phyloP scores from a whole-genome alignment of 2,329 filamentous ascomycete genomes.

The Sarocladium brachiariae region DNA sequence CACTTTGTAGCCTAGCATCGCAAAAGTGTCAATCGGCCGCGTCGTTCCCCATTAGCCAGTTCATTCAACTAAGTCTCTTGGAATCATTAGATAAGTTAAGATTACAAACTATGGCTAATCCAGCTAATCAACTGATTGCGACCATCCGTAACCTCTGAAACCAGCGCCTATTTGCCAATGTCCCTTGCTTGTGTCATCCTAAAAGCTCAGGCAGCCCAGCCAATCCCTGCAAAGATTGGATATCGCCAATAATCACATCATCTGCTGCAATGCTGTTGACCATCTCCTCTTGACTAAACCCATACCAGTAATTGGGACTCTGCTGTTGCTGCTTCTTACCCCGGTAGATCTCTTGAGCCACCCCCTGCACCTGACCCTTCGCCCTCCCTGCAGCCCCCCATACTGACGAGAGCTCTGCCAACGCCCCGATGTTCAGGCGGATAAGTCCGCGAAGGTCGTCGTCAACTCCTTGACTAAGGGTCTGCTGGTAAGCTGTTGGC shows the following conservation, averaged over 20 bases:
- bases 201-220: not conserved
- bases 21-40: too few relatives aligned
- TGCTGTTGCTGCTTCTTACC: slow-evolving; percentile 49
- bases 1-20: too few relatives aligned
- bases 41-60: too few relatives aligned
- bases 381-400: slow-evolving; percentile 69
- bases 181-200: not conserved
- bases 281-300: slow-evolving; percentile 42
- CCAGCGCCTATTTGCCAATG: too few relatives aligned
- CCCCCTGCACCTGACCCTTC: slow-evolving; percentile 65
- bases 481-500: slow-evolving; percentile 1
- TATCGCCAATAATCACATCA: slow-evolving; percentile 47
- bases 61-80: too few relatives aligned
- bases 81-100: too few relatives aligned
- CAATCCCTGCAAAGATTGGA: slow-evolving; percentile 18
- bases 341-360: slow-evolving; percentile 69
- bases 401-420: slow-evolving; percentile 60
- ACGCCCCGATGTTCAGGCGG: slow-evolving; percentile 68
- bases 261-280: slow-evolving; percentile 43
- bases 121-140: too few relatives aligned
- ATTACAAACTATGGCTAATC: too few relatives aligned
- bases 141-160: too few relatives aligned
- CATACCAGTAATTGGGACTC: slow-evolving; percentile 41
- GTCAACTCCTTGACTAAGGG: slow-evolving; percentile 31
- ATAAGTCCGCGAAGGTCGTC: slow-evolving; percentile 68